Percentiles rank a stretch among this genome's conserved stretches.
Conservation (phyloP, 345 rosid genomes). For the Barbarea vulgaris region DNA sequence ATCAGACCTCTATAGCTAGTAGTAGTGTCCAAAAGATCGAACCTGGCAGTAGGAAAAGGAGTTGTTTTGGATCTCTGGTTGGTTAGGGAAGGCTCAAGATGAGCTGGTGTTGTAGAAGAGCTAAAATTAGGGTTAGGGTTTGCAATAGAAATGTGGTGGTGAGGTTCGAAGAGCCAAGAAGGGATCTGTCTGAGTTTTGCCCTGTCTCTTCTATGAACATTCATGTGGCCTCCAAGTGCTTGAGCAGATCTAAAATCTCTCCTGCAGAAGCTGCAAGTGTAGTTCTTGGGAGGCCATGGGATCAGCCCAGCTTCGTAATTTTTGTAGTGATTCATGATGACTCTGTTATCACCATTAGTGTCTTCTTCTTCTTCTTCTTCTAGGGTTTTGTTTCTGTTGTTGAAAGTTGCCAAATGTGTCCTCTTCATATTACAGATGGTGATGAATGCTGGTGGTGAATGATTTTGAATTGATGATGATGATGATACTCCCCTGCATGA, state of each 20-base stretch:
- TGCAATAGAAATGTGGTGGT: slow-evolving; percentile 34
- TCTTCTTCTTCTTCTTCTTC: slow-evolving; percentile 15
- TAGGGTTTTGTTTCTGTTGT: slow-evolving; percentile 16
- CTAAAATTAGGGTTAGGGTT: slow-evolving; percentile 43
- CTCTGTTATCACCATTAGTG: slow-evolving; percentile 16
- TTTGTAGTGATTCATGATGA: slow-evolving; percentile 36
- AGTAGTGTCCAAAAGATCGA: slow-evolving; percentile 15
- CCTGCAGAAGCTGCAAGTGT: slow-evolving; percentile 59
- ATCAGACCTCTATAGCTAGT: slow-evolving; percentile 34
- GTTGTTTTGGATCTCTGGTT: slow-evolving; percentile 30
- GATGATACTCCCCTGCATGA: slow-evolving; percentile 13
- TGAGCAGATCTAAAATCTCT: slow-evolving; percentile 67
- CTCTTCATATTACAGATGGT: slow-evolving; percentile 35
- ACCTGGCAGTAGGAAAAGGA: slow-evolving; percentile 21
- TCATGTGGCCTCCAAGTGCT: slow-evolving; percentile 84
- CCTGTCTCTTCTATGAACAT: slow-evolving; percentile 74
- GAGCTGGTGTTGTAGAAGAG: slow-evolving; percentile 35
- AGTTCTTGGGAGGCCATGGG: slow-evolving; percentile 60
- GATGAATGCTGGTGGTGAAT: background rate
- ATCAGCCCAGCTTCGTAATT: slow-evolving; percentile 40
- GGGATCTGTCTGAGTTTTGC: slow-evolving; percentile 57
- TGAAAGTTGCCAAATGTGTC: slow-evolving; percentile 36
- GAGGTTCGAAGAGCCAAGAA: slow-evolving; percentile 50
- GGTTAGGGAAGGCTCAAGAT: slow-evolving; percentile 20
- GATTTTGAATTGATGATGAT: background rate